These are phyloP conservation scores for Arxiozyma telluris DNA, from an alignment of 1,139 yeast species.

Conservation along the genomic window DNA sequence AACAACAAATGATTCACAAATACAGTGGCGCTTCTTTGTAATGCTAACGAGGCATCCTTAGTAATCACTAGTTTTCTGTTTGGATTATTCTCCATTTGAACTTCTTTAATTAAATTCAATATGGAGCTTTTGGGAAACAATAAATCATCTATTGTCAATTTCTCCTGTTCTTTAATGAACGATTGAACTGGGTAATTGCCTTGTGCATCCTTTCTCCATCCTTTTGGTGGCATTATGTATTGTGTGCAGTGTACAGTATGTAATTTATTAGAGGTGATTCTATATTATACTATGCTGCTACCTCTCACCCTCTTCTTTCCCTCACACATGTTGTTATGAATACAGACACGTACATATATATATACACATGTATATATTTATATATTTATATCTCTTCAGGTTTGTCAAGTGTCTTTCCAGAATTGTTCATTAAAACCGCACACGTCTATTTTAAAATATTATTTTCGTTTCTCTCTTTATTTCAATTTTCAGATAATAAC, in stretches of 20 bases:
- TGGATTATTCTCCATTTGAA: conserved; percentile 23
- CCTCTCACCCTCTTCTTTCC: too few relatives aligned
- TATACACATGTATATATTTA: too few relatives aligned
- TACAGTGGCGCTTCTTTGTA: conserved; percentile 65
- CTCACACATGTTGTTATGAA: too few relatives aligned
- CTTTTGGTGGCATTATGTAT: conserved; percentile 58
- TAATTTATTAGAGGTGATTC: too few relatives aligned
- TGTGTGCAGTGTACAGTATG: too few relatives aligned
- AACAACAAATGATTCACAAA: conserved; percentile 60
- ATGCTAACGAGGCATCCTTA: conserved; percentile 56
- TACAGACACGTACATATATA: too few relatives aligned
- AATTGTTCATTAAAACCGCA: too few relatives aligned
- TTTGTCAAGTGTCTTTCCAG: too few relatives aligned
- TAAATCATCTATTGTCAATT: conserved; percentile 57
- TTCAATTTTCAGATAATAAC: conserved; percentile 16
- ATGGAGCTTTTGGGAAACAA: conserved; percentile 60
- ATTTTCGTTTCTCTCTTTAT: too few relatives aligned
- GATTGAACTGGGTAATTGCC: conserved; percentile 47
- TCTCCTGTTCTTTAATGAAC: conserved; percentile 41
- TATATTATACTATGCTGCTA: too few relatives aligned
- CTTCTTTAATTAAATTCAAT: conserved; percentile 47
- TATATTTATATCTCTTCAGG: too few relatives aligned
- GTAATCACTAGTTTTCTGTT: conserved; percentile 38
- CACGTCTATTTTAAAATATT: too few relatives aligned
- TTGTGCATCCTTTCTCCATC: conserved; percentile 71